Base-by-base conservation (phyloP, 305 asterid genomes). In the Galium porrigens region DNA sequence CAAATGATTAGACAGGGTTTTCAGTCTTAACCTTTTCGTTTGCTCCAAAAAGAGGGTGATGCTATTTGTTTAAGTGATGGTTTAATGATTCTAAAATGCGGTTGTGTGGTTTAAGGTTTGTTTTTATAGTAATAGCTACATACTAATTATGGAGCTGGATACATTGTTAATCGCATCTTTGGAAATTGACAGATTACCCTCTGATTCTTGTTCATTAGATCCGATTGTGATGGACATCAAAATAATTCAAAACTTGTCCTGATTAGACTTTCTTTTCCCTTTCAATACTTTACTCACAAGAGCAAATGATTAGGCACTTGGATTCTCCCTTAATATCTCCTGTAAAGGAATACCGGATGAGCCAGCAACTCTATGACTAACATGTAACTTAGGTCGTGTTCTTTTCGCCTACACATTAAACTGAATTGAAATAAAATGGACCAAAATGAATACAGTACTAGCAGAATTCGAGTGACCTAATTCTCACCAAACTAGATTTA, bases 101-200 rank as follows among this genome's bases (percentile, higher is more conserved):
- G 30, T 29, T 54, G 18, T 15, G 41, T 64, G 32, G 29, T 42
- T 34, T 58, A 33, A 58, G 63, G 63, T 58, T 58, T 58, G 46
- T 58, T 58, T 22, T 32, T 58, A n/a, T 33, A 58, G 63, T 58
- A 58, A 30, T 58, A 32, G 63, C 33, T 6, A 32, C 36, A 6
- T 39, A 48, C 68, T 3, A 48, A 32, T 34, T 22, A 36, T 48
- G 37, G 58, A 11, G 10, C 6, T 33, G n/a, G 18, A 8, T 49
- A 29, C 55, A 53, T 63, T 55, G 68, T 18, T 57, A 54, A 54
- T 18, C 69, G 52, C 20, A 65, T 44, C 79, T 79, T 72, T 63
- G 57, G 77, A 73, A 78, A 78, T 77, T 77, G 73, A 81, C 74
- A 74, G 72, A 54, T 52, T 63, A 69, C 70, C 79, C 32, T 58